Percentiles rank a stretch among this genome's conserved stretches.
Conservation (phyloP, 148 eudicot species). For the Silene latifolia region DNA sequence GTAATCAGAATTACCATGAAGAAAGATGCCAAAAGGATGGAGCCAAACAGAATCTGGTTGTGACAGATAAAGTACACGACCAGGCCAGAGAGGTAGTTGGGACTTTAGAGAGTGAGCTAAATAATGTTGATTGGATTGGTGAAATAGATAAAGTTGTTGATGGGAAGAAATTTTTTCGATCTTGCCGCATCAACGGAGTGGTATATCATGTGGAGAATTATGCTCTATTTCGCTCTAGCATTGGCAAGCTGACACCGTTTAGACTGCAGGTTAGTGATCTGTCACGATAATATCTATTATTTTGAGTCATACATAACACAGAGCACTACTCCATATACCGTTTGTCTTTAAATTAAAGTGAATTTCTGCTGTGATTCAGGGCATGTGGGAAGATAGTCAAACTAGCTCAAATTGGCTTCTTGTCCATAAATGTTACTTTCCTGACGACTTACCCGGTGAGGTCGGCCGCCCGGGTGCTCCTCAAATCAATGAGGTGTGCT, state of each 20-base stretch:
- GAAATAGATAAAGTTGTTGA: conserved; percentile 46
- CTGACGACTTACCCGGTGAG: conserved; percentile 76
- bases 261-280: conserved; percentile 54
- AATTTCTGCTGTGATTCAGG: conserved; percentile 40
- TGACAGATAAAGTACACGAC: conserved; percentile 25
- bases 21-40: conserved; percentile 30
- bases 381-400: conserved; percentile 90
- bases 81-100: conserved; percentile 27
- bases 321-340: conserved; percentile 1
- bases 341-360: conserved; percentile 7
- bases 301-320: neutral
- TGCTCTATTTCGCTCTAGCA: conserved; percentile 45
- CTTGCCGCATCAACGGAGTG: conserved; percentile 64
- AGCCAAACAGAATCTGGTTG: conserved; percentile 28
- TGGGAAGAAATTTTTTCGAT: conserved; percentile 58
- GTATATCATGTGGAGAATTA: conserved; percentile 56
- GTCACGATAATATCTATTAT: neutral
- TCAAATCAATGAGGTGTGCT: conserved; percentile 74
- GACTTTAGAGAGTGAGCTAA: conserved; percentile 41
- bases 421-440: conserved; percentile 73
- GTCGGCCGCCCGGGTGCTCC: conserved; percentile 93
- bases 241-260: conserved; percentile 54
- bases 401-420: conserved; percentile 62
- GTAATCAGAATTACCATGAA: conserved; percentile 14
- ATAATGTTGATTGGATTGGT: conserved; percentile 70